Evolutionary conservation across 768 basidiomycete genomes (phyloP).

Genomic region (Boletus subparvulus): DNA sequence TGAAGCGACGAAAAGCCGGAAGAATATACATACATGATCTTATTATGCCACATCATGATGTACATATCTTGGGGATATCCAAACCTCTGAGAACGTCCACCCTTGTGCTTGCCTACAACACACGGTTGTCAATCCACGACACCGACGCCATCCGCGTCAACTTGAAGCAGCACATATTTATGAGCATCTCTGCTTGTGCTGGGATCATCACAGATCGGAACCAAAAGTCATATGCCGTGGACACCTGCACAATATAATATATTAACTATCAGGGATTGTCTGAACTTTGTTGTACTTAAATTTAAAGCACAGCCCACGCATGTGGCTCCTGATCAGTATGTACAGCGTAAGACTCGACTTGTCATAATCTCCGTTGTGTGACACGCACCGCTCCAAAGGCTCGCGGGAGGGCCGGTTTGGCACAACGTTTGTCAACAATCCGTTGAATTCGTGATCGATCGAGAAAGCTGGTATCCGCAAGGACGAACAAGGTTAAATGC

Average conservation of each 20-base stretch:
- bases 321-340: not conserved
- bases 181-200: not conserved
- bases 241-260: not conserved
- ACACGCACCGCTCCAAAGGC: slow-evolving; percentile 4
- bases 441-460: not conserved
- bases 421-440: not conserved
- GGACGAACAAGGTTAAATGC: not conserved
- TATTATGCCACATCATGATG: no score
- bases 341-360: not conserved
- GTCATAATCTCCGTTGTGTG: not conserved
- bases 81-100: no score
- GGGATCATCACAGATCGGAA: not conserved
- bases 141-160: no score
- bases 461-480: not conserved
- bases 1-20: no score
- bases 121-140: no score
- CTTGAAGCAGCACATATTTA: no score
- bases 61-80: no score
- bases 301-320: not conserved
- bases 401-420: slow-evolving; percentile 16
- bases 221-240: not conserved
- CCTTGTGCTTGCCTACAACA: no score
- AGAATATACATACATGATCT: no score
- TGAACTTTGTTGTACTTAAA: not conserved
- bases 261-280: not conserved